Percentiles rank a stretch among this genome's conserved stretches.
These are phyloP conservation scores for Wickerhamiella australiensis DNA, from an alignment of 805 yeast genomes.

Conservation along the genomic window DNA sequence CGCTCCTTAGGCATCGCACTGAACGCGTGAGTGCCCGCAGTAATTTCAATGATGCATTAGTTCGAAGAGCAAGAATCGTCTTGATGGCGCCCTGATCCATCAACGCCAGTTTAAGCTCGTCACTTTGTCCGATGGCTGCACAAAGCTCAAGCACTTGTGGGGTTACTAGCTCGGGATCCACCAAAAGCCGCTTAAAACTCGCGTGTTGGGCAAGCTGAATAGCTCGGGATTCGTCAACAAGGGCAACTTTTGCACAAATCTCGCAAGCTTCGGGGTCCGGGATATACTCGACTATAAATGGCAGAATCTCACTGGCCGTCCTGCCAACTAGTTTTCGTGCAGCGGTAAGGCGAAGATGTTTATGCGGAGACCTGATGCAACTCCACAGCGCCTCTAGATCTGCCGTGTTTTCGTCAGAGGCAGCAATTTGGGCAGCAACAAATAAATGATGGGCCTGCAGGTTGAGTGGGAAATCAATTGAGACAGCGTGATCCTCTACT, in stretches of 20 bases:
- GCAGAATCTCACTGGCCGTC: not conserved
- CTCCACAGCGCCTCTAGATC: not conserved
- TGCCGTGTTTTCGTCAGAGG: not conserved
- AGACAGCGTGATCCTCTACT: not conserved
- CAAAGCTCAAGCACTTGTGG: not conserved
- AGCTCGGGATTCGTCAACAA: not conserved
- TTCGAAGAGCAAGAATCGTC: not conserved
- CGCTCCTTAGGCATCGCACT: not conserved
- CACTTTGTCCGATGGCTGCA: not conserved
- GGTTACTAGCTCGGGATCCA: not conserved
- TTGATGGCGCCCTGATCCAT: slow-evolving; percentile 1
- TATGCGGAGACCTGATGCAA: not conserved
- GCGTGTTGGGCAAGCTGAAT: not conserved
- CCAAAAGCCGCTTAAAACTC: not conserved
- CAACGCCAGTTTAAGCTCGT: not conserved
- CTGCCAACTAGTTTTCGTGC: not conserved
- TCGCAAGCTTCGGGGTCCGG: slow-evolving; percentile 9
- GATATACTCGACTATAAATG: slow-evolving; percentile 3
- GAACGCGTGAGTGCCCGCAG: slow-evolving; percentile 1
- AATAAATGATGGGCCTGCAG: not conserved
- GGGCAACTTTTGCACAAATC: not conserved
- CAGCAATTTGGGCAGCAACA: slow-evolving; percentile 7
- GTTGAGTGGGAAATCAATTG: not conserved
- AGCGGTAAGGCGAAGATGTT: not conserved
- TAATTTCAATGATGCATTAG: not conserved